Evolutionary conservation across 805 yeast genomes (phyloP), one percentile per base, ranked within the genome.

Genomic region (Metschnikowia reukaufii): DNA sequence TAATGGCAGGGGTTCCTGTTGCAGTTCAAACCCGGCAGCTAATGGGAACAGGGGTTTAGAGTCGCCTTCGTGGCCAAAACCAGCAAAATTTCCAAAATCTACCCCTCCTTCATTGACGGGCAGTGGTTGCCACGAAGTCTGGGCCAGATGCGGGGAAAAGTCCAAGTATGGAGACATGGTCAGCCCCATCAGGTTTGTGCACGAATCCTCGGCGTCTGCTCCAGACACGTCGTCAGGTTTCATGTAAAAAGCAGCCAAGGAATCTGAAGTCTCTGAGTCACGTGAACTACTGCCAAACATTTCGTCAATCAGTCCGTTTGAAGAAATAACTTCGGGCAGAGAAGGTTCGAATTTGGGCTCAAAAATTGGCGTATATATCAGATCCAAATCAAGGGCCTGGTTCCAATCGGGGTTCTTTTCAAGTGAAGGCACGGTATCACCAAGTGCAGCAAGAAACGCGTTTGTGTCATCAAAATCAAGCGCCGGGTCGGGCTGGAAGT

Each of bases 391-490:
- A 20, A 46, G 41, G 17, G 43, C 45, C 16, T 39, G 17, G 25
- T 43, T 46, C 54, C 54, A 52, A 12, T 43, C 48, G 8, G 37
- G 29, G 18, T 36, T 13, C 42, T 44, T 41, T 8, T 50, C 56
- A 3, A 50, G 18, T 10, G 49, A 15, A 9, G 56, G 56, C 17
- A 50, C 52, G 15, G 54, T 48, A 8, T 40, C 44, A 41, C 44
- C 49, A 21, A 52, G 46, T 12, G 49, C 47, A 17, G 54, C 48
- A 16, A 52, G 42, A 25, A 52, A 52, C 33, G 44, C 44, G 51
- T 47, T 48, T n/a, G 52, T 49, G 20, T 50, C 54, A 29, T 52
- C 52, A 35, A 50, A 52, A 44, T 50, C 54, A 36, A 48, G 49
- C 13, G 36, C 23, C 9, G 50, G 35, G 31, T 42, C 51, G 13